Conservation (phyloP, 768 basidiomycete species). For the Pleurotus cornucopiae region DNA sequence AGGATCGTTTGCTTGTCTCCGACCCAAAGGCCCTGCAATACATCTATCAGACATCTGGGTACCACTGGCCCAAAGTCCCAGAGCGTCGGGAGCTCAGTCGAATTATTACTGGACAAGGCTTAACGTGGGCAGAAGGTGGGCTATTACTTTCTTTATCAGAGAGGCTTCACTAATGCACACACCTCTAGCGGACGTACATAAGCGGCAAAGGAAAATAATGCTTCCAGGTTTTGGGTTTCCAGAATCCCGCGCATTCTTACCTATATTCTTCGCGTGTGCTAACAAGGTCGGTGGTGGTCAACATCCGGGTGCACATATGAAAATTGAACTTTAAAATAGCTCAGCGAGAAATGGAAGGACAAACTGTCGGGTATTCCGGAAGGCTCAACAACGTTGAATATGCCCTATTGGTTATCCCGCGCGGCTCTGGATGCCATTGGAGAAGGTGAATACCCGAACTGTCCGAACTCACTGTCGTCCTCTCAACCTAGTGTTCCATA, state of each 20-base stretch:
- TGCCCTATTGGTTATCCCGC: slow-evolving; percentile 46
- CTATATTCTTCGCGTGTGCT: slow-evolving; percentile 40
- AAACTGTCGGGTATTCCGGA: slow-evolving; percentile 36
- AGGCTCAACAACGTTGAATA: slow-evolving; percentile 38
- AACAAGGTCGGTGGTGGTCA: slow-evolving; percentile 32
- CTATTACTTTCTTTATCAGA: not conserved
- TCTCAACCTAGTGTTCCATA: not conserved
- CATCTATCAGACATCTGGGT: slow-evolving; percentile 51
- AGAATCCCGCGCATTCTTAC: slow-evolving; percentile 46
- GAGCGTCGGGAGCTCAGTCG: slow-evolving; percentile 45
- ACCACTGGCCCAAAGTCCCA: slow-evolving; percentile 47
- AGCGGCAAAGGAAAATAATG: slow-evolving; percentile 49
- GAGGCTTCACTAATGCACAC: not conserved
- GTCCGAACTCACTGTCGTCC: not conserved
- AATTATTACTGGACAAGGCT: slow-evolving; percentile 45
- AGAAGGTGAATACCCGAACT: slow-evolving; percentile 30
- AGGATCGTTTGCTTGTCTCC: slow-evolving; percentile 49
- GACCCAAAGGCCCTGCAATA: slow-evolving; percentile 59
- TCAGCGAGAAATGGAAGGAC: slow-evolving; percentile 49
- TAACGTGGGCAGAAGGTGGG: slow-evolving; percentile 52
- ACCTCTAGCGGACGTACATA: slow-evolving; percentile 36
- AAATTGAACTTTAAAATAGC: slow-evolving; percentile 23
- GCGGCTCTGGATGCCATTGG: slow-evolving; percentile 49
- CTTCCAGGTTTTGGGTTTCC: slow-evolving; percentile 51
- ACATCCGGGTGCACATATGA: slow-evolving; percentile 16